A percentile compares a stretch with the other conserved stretches of the same genome.
These are phyloP conservation scores for Ceratobasidium sp. DNA, from an alignment of 1,284 basidiomycete species.

Conservation along the genomic window DNA sequence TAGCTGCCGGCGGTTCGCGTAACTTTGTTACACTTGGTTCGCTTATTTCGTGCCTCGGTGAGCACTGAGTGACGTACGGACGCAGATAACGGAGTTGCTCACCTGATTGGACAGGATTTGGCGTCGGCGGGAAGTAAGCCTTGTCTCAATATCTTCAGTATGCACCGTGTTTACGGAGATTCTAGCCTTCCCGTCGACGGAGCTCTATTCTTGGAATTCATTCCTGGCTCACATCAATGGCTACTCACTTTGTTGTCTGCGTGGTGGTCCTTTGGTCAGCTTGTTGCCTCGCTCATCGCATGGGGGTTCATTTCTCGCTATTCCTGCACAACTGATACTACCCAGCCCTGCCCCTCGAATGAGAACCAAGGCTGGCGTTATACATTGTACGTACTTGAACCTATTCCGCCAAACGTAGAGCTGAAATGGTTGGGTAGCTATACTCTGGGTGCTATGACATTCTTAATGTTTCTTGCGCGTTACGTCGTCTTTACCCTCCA, in stretches of 20 bases:
- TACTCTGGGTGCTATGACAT: slow-evolving; percentile 61
- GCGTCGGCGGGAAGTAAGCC: slow-evolving; percentile 66
- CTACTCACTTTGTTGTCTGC: slow-evolving; percentile 70
- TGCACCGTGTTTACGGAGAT: slow-evolving; percentile 14
- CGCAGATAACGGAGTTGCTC: not conserved
- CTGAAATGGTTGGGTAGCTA: slow-evolving; percentile 45
- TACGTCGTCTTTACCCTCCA: slow-evolving; percentile 63
- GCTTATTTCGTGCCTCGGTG: slow-evolving; percentile 60
- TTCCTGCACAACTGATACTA: slow-evolving; percentile 56
- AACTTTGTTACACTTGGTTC: slow-evolving; percentile 64
- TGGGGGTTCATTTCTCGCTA: slow-evolving; percentile 65
- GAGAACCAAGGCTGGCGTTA: slow-evolving; percentile 73
- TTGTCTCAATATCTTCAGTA: slow-evolving; percentile 20
- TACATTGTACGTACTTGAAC: slow-evolving; percentile 59
- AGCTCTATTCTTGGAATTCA: slow-evolving; percentile 66
- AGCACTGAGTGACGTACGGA: not conserved
- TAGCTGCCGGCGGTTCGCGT: slow-evolving; percentile 64
- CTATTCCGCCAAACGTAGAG: not conserved
- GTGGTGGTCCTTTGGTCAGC: slow-evolving; percentile 73
- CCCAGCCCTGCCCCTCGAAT: slow-evolving; percentile 56
- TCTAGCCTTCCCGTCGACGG: slow-evolving; percentile 65
- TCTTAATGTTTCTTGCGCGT: slow-evolving; percentile 59
- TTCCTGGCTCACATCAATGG: slow-evolving; percentile 67
- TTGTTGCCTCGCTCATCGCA: slow-evolving; percentile 63
- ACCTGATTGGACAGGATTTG: slow-evolving; percentile 57